A percentile compares a stretch with the other conserved stretches of the same genome.
Evolutionary conservation across 495 filamentous ascomycete species (phyloP).

Genomic region (Aspergillus campestris): DNA sequence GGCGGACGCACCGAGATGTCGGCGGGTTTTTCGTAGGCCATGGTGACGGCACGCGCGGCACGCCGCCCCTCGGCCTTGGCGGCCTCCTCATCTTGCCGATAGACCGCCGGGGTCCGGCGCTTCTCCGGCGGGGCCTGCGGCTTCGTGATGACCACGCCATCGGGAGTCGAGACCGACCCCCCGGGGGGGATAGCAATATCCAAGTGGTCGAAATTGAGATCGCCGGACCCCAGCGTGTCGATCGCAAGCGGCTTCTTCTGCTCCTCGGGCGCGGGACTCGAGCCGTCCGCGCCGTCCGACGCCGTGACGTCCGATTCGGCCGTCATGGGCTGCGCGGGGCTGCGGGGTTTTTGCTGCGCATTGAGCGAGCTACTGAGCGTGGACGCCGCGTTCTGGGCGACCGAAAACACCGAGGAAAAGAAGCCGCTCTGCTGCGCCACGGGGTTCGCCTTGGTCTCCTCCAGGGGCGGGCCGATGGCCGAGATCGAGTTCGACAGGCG

Average conservation of each 20-base stretch:
- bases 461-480: slow-evolving; percentile 63
- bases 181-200: slow-evolving; percentile 36
- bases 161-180: slow-evolving; percentile 29
- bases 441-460: slow-evolving; percentile 46
- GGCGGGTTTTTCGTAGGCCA: slow-evolving; percentile 48
- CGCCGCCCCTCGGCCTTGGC: slow-evolving; percentile 49
- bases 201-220: slow-evolving; percentile 78
- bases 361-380: slow-evolving; percentile 77
- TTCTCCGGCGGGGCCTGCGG: slow-evolving; percentile 25
- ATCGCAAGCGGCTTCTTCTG: slow-evolving; percentile 66
- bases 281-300: slow-evolving; percentile 17
- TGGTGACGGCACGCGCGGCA: slow-evolving; percentile 51
- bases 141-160: slow-evolving; percentile 34
- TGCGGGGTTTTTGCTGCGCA: slow-evolving; percentile 34
- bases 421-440: slow-evolving; percentile 55
- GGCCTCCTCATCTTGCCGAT: slow-evolving; percentile 42
- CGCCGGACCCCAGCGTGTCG: slow-evolving; percentile 82
- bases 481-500: slow-evolving; percentile 78
- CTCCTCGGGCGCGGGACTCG: slow-evolving; percentile 18
- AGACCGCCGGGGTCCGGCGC: slow-evolving; percentile 30
- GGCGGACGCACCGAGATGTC: slow-evolving; percentile 19
- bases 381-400: slow-evolving; percentile 89
- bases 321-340: slow-evolving; percentile 15
- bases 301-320: slow-evolving; percentile 18
- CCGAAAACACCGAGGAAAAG: slow-evolving; percentile 88